phyloP scores from a whole-genome alignment of 768 basidiomycete species.

The Phaeotremella fagi region DNA sequence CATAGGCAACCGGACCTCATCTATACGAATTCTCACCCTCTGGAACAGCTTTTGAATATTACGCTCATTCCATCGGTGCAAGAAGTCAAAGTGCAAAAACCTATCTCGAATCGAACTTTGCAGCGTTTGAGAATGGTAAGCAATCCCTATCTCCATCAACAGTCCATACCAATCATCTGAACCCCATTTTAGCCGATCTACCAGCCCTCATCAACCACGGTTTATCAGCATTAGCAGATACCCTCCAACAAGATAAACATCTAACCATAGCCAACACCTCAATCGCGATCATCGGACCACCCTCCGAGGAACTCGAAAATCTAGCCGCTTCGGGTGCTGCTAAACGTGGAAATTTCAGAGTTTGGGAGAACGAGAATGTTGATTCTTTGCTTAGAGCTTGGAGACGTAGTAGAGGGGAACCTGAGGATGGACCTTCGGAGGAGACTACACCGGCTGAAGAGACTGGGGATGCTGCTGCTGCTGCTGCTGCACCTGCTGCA shows the following conservation, averaged over 20 bases:
- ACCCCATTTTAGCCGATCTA: slow-evolving; percentile 58
- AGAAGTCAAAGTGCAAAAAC: slow-evolving; percentile 98
- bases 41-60: slow-evolving; percentile 95
- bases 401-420: slow-evolving; percentile 53
- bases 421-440: slow-evolving; percentile 29
- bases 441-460: too few relatives aligned
- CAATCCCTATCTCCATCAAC: too few relatives aligned
- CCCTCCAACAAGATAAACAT: slow-evolving; percentile 97
- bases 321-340: slow-evolving; percentile 55
- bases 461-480: slow-evolving; percentile 22
- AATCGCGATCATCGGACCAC: slow-evolving; percentile 76
- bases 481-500: slow-evolving; percentile 37
- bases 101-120: slow-evolving; percentile 91
- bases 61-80: slow-evolving; percentile 96
- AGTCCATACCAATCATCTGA: neutral
- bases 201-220: slow-evolving; percentile 90
- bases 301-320: slow-evolving; percentile 52
- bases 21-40: slow-evolving; percentile 98
- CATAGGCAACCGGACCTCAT: slow-evolving; percentile 82
- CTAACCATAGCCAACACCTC: slow-evolving; percentile 90
- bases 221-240: slow-evolving; percentile 88
- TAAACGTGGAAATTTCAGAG: slow-evolving; percentile 66
- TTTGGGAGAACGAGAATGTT: slow-evolving; percentile 76
- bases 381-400: slow-evolving; percentile 71
- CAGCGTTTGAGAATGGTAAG: slow-evolving; percentile 79